These are phyloP conservation scores for Colletotrichum caudatum DNA, from an alignment of 2,329 filamentous ascomycete genomes.

Conservation along the genomic window DNA sequence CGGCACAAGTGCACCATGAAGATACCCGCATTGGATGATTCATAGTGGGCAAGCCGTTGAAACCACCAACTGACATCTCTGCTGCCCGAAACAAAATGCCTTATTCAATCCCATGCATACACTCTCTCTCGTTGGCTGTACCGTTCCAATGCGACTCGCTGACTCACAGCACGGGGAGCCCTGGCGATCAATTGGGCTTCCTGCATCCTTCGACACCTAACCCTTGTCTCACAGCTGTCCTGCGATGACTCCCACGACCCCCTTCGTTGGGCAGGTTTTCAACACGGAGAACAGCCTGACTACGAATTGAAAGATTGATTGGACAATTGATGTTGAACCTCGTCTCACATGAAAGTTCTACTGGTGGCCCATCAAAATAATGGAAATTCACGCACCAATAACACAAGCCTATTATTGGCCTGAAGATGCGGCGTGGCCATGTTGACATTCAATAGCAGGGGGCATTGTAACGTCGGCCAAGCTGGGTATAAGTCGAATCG, in stretches of 20 bases:
- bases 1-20: background rate
- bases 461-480: background rate
- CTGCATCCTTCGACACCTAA: slow-evolving; percentile 13
- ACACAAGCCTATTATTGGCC: background rate
- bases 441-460: background rate
- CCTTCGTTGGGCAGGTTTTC: background rate
- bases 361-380: background rate
- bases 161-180: slow-evolving; percentile 4
- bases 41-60: background rate
- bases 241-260: slow-evolving; percentile 21
- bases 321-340: background rate
- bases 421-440: background rate
- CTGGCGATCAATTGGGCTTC: slow-evolving; percentile 11
- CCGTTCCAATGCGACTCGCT: background rate
- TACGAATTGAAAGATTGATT: background rate
- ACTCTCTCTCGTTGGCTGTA: background rate
- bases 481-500: background rate
- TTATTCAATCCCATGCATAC: background rate
- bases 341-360: background rate
- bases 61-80: background rate
- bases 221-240: slow-evolving; percentile 7
- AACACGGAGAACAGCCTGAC: background rate
- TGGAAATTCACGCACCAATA: background rate
- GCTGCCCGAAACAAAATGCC: background rate
- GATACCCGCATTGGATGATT: background rate